Percentiles rank a stretch among this genome's conserved stretches.
Conservation (phyloP, 2,329 filamentous ascomycete species). For the Fusarium bactridioides region DNA sequence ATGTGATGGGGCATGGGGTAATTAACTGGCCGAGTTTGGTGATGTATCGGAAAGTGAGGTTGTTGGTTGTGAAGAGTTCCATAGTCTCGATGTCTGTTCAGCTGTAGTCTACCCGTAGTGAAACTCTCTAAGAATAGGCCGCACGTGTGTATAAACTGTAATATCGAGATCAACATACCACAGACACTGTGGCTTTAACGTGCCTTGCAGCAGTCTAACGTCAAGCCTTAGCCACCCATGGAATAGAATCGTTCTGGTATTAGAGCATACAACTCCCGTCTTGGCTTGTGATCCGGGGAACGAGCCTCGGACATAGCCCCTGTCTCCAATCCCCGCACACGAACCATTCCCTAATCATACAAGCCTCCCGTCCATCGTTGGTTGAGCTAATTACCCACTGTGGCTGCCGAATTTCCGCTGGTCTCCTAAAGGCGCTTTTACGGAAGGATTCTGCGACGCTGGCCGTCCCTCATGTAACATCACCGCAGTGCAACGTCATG, state of each 20-base stretch:
- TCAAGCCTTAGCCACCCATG: background rate
- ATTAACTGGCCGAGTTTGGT: background rate
- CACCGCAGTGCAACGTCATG: constrained; percentile 2
- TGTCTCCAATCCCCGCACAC: constrained; percentile 24
- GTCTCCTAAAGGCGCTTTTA: background rate
- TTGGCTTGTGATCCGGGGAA: constrained; percentile 32
- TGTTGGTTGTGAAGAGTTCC: background rate
- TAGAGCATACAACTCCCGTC: background rate
- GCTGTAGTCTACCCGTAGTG: background rate
- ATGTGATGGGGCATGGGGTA: background rate
- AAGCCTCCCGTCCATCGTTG: constrained; percentile 21
- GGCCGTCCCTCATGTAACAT: background rate
- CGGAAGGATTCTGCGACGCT: background rate
- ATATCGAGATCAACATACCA: background rate
- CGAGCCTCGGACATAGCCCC: constrained; percentile 31
- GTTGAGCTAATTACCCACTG: constrained; percentile 1
- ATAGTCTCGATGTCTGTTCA: background rate
- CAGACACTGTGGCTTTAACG: constrained; percentile 1
- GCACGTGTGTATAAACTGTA: background rate
- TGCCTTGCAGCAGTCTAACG: constrained; percentile 13
- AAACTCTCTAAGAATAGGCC: background rate
- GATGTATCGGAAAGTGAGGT: background rate
- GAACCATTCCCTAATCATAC: constrained; percentile 1
- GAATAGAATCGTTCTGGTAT: background rate
- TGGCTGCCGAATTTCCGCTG: constrained; percentile 20